phyloP scores from a whole-genome alignment of 192 early-diverging fungal genomes.

The Radiomyces spectabilis region DNA sequence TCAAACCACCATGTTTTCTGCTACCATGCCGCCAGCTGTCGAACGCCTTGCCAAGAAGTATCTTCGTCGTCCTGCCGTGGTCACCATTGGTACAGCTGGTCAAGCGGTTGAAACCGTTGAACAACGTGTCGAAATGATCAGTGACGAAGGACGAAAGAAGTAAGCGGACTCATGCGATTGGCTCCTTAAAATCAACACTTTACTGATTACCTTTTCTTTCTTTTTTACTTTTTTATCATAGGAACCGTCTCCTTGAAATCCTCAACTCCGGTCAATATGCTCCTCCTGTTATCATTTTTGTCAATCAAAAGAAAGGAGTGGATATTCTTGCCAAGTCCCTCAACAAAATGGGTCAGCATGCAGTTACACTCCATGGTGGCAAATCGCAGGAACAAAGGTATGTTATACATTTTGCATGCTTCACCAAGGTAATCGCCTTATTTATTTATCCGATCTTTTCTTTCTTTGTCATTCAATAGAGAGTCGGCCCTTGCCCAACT shows the following conservation, averaged over 20 bases:
- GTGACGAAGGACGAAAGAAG: conserved; percentile 79
- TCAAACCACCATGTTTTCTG: conserved; percentile 99
- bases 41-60: conserved; percentile 94
- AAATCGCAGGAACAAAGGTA: conserved; percentile 92
- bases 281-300: conserved; percentile 94
- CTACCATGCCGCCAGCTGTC: conserved; percentile 94
- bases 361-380: conserved; percentile 87
- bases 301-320: conserved; percentile 92
- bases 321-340: conserved; percentile 80
- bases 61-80: conserved; percentile 82
- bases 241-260: conserved; percentile 70
- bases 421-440: background rate
- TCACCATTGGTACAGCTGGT: conserved; percentile 94
- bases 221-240: conserved; percentile 23
- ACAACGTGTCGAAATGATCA: conserved; percentile 91
- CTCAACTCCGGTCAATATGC: conserved; percentile 57
- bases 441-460: background rate
- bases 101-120: conserved; percentile 95
- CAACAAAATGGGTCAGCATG: conserved; percentile 61
- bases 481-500: conserved; percentile 78
- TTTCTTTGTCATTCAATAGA: conserved; percentile 21
- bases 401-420: background rate
- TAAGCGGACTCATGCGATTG: conserved; percentile 15
- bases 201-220: background rate
- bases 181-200: background rate